Base-by-base conservation (phyloP, 2,329 filamentous ascomycete species). In the Helicocarpus griseus region DNA sequence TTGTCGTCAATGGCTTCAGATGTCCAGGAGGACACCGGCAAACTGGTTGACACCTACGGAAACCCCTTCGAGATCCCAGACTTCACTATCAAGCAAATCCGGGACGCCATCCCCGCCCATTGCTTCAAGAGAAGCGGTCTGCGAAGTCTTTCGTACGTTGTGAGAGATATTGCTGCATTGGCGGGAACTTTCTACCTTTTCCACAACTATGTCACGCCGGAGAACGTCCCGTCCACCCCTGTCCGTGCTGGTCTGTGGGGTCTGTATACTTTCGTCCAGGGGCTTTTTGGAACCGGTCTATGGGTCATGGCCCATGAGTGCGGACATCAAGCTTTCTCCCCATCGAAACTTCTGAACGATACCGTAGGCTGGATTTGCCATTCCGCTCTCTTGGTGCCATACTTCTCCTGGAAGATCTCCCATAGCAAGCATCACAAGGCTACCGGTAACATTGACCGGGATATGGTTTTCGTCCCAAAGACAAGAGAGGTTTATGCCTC, bases 381-480 rank as follows among this genome's bases (percentile, higher is more conserved):
- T 76, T 95, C 90, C 35, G 71, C 82, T 41, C 82, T 96, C 36
- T 78, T 96, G 52, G 91, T 98, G 46, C 93, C 93, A 21, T 98
- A 97, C 77, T 98, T 96, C 77, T 95, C 89, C 68, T 98, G 93
- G 93, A 95, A 98, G 77, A 90, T 97, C 73, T 95, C 89, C 60
- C 93, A 98, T 76, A 87, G 89, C 77, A 95, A 95, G 82, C 93
- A 98, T 78, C 93, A 98, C 86, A 97, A 97, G 81, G 89, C 90
- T 58, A 98, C 93, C 36, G 93, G 90, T 63, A 82, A 98, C 78
- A 84, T 98, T 74, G 89, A 94, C 74, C 88, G 91, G 61, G 93
- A 98, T 73, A 98, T 98, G 93, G 93, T 97, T 57, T 97, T 96
- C 69, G 78, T 97, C n/a, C 93, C 93, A 54, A 88, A 88, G 73